Evolutionary conservation across 2,329 filamentous ascomycete species (phyloP), one percentile per base, ranked within the genome.

Genomic region (Hypoxylon sp.): DNA sequence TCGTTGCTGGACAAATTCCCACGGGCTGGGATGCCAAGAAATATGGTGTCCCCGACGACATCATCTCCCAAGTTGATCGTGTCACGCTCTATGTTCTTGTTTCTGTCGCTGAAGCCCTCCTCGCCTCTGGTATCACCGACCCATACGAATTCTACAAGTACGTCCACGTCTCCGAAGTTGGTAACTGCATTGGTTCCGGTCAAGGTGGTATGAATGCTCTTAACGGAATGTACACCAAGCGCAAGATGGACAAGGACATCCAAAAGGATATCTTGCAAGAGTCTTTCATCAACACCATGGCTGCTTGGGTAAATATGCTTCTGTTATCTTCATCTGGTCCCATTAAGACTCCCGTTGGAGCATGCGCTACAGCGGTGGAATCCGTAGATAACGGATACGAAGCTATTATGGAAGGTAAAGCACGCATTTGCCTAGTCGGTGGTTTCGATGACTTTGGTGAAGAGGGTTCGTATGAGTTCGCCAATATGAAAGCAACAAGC

Each of bases 61-160:
- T 99, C 79, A 96, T 99, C 79, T 92, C 91, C 43, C 96, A 99
- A 80, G 96, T 99, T 70, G 97, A 99, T 77, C 96, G 94, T 5
- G 95, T 98, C 73, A 97, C 96, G 1, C 87, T 99, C 52, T 99
- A 93, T 79, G 93, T 98, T 30, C 91, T 99, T 49, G 94, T 98
- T 50, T 97, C 93, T 59, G 97, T 94, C 51, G 93, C 92, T 1
- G 97, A 99, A 81, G 90, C 94, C 65, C 90, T 99, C 6, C 87
- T 99, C 56, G 91, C 93, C 30, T 91, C 93, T 69, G 96, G 96
- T 90, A 95, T 99, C 80, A 98, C 96, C 25, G 97, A 99, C 79
- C 97, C 96, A 19, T 99, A 98, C 79, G 96, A 99, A 83, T 98
- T 99, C 84, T 99, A 99, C 89, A 94, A 98, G 85, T 99, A 99